Evolutionary conservation across 768 basidiomycete genomes (phyloP), one percentile per base, ranked within the genome.

Genomic region (Mycena filopes): DNA sequence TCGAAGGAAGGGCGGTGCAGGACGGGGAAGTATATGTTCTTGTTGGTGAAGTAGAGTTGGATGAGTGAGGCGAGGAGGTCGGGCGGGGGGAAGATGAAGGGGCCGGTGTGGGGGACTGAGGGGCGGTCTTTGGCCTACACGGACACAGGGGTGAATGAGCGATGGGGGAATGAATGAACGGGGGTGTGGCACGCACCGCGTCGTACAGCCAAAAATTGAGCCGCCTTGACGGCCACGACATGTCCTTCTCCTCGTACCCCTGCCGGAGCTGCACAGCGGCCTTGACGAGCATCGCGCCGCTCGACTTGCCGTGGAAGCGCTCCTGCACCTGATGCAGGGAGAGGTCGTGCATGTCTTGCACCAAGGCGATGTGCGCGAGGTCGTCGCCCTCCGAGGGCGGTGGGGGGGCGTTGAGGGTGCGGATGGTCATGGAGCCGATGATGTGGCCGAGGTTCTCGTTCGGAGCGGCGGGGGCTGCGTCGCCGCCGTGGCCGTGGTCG

Each of bases 1-100:
- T 88, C 82, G 68, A 96, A 94, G 2, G 86, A 84, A 0, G 87
- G 88, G 4, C 88, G 83, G 69, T 95, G 93, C 5, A 96, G 80
- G 9, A 95, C 79, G 0, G 93, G 93, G 0, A 84, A 72, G 57
- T 83, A 79, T 21, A 82, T 65, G 70, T 94, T 91, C 60, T 82
- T 55, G 43, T 84, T 62, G 0, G 65, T 60, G 73, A 96, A 96
- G 71, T 90, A 95, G 31, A 87, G 77, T 45, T 90, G 82, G 41
- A 93, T 76, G 46, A 96, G 82, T 0, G 66, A 40, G 6, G 63
- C 46, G 11, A 86, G 78, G 40, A 96, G 82, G 55, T 87, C 87
- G 1, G 75, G 63, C 1, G 82, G 79, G 0, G 89, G 89, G 69
- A 87, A 89, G 0, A 36, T 64, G 69, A 82, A 85, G 54, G 49